Conservation (phyloP, 2,329 filamentous ascomycete species). For the Alternaria triticina region DNA sequence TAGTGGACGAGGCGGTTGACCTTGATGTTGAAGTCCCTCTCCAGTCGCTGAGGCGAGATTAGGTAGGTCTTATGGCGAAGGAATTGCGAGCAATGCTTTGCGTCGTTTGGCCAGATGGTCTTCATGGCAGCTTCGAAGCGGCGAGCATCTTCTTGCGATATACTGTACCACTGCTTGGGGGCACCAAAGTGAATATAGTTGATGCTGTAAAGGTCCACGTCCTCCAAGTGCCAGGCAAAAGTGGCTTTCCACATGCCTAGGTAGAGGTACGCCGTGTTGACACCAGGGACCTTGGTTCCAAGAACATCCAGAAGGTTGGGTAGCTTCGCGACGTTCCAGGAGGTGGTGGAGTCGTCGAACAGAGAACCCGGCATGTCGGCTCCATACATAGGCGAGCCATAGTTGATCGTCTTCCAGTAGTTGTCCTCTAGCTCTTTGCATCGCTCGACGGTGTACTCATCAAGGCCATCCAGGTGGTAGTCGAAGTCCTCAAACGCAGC, state of each 20-base stretch:
- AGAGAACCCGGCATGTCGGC: slow-evolving; percentile 96
- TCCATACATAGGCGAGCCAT: slow-evolving; percentile 92
- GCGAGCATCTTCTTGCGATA: slow-evolving; percentile 91
- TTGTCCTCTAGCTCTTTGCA: slow-evolving; percentile 93
- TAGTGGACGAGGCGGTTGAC: slow-evolving; percentile 96
- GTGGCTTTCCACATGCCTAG: slow-evolving; percentile 99
- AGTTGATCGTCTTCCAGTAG: slow-evolving; percentile 98
- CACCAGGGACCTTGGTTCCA: slow-evolving; percentile 93
- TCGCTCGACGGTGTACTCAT: slow-evolving; percentile 87
- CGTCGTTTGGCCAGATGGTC: slow-evolving; percentile 90
- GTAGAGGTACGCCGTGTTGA: slow-evolving; percentile 97
- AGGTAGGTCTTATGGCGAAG: slow-evolving; percentile 97
- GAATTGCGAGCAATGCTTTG: slow-evolving; percentile 95
- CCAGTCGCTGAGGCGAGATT: slow-evolving; percentile 87
- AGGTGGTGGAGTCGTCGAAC: slow-evolving; percentile 82
- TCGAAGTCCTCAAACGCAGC: slow-evolving; percentile 89
- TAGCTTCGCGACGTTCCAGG: slow-evolving; percentile 94
- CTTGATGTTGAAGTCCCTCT: slow-evolving; percentile 89
- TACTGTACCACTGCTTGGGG: slow-evolving; percentile 99
- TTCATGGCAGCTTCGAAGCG: slow-evolving; percentile 96
- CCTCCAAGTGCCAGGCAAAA: slow-evolving; percentile 98
- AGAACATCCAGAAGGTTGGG: slow-evolving; percentile 93
- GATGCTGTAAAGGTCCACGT: slow-evolving; percentile 99
- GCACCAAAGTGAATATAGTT: slow-evolving; percentile 99
- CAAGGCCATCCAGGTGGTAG: slow-evolving; percentile 81